Evolutionary conservation across 2,329 filamentous ascomycete species (phyloP).

Genomic region (Microsporum canis): DNA sequence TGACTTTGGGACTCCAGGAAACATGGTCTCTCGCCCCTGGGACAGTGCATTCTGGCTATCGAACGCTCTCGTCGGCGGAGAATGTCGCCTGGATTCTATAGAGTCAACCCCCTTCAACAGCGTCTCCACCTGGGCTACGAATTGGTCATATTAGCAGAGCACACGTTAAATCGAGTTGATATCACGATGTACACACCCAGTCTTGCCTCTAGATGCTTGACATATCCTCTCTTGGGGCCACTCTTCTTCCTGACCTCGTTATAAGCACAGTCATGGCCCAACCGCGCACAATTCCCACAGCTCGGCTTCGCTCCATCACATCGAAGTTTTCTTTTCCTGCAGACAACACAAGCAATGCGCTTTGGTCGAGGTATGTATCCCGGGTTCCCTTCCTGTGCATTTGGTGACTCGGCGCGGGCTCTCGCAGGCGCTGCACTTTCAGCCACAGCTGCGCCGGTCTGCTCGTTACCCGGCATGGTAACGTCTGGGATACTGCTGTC

Average conservation of each 20-base stretch:
- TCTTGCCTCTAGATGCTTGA: conserved; percentile 85
- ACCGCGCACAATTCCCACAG: conserved; percentile 77
- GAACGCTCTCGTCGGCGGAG: background rate
- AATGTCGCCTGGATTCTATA: conserved; percentile 11
- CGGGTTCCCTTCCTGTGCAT: conserved; percentile 29
- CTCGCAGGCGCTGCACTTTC: background rate
- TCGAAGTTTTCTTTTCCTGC: conserved; percentile 79
- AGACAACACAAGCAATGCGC: conserved; percentile 88
- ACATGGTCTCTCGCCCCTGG: background rate
- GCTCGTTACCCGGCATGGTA: background rate
- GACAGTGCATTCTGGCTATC: background rate
- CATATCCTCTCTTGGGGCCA: conserved; percentile 86
- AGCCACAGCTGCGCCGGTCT: background rate
- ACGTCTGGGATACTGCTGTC: background rate
- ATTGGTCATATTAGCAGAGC: background rate
- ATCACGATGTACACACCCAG: conserved; percentile 54
- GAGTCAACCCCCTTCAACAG: conserved; percentile 70
- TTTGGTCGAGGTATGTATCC: conserved; percentile 69
- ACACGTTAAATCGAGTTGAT: background rate
- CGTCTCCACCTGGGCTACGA: conserved; percentile 78
- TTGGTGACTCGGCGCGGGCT: background rate
- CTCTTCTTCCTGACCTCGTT: conserved; percentile 91
- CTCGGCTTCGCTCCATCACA: conserved; percentile 77
- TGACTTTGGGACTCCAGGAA: background rate
- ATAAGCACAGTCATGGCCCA: conserved; percentile 79